These are phyloP conservation scores for Neonectria hederae DNA, from an alignment of 2,329 filamentous ascomycete species.

Conservation along the genomic window DNA sequence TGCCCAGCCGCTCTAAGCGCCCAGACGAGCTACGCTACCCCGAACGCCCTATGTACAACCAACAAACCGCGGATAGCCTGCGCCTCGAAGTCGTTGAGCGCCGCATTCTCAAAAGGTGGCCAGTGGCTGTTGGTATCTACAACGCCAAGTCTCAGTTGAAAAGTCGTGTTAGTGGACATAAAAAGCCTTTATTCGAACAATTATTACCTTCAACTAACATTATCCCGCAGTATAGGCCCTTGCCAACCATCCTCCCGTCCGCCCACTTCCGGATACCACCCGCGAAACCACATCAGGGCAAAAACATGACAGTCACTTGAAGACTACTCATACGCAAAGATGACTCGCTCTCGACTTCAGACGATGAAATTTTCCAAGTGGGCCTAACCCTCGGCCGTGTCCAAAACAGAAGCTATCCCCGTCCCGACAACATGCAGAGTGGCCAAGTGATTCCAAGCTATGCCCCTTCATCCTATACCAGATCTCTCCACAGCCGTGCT, in stretches of 20 bases:
- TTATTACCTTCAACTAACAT: neutral
- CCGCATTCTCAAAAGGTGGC: constrained; percentile 3
- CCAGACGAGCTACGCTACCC: constrained; percentile 15
- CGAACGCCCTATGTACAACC: constrained; percentile 8
- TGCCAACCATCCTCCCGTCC: neutral
- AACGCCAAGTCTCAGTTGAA: neutral
- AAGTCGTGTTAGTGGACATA: neutral
- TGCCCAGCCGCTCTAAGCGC: constrained; percentile 25
- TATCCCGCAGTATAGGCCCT: neutral
- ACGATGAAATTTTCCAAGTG: constrained; percentile 10
- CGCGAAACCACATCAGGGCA: neutral
- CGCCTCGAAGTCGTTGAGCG: neutral
- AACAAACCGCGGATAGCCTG: neutral
- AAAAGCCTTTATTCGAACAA: neutral
- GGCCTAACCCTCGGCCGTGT: constrained; percentile 10
- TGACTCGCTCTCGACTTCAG: neutral
- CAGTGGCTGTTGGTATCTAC: neutral
- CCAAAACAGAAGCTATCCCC: constrained; percentile 19
- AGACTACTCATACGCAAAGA: neutral
- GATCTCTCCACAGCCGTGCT: neutral
- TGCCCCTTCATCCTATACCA: constrained; percentile 14
- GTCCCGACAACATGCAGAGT: constrained; percentile 2
- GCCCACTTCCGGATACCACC: neutral
- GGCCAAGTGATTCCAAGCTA: neutral
- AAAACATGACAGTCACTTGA: constrained; percentile 1